Percentiles rank a stretch among this genome's conserved stretches.
Evolutionary conservation across 2,329 filamentous ascomycete genomes (phyloP).

Genomic region (Aspergillus fijiensis): DNA sequence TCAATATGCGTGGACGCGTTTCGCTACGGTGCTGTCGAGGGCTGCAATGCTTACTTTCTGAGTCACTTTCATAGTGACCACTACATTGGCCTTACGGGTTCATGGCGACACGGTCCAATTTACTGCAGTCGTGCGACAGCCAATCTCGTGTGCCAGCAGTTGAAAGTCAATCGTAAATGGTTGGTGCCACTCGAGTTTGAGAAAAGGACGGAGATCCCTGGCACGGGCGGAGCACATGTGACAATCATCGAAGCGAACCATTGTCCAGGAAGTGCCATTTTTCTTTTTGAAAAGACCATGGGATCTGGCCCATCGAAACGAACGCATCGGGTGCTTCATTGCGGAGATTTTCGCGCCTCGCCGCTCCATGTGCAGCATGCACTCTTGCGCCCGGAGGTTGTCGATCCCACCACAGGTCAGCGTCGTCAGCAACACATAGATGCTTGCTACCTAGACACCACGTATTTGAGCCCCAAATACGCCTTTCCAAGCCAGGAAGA

Average conservation of each 20-base stretch:
- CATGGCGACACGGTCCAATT: constrained; percentile 90
- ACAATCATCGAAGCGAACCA: constrained; percentile 98
- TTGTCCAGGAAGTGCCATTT: constrained; percentile 91
- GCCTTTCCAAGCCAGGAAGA: constrained; percentile 86
- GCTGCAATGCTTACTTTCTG: constrained; percentile 91
- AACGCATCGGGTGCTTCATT: constrained; percentile 82
- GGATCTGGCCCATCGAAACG: constrained; percentile 60
- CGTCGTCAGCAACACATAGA: constrained; percentile 82
- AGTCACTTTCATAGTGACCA: constrained; percentile 99
- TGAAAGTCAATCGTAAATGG: constrained; percentile 82
- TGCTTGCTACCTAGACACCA: constrained; percentile 94
- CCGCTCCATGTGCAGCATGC: constrained; percentile 80
- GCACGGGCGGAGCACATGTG: constrained; percentile 77
- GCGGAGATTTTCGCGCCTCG: constrained; percentile 92
- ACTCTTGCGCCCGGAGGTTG: constrained; percentile 70
- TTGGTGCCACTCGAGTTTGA: constrained; percentile 86
- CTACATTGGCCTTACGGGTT: constrained; percentile 85
- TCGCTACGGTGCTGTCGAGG: constrained; percentile 87
- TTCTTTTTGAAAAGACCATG: constrained; percentile 80
- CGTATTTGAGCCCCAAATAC: constrained; percentile 93
- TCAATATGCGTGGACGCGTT: constrained; percentile 95
- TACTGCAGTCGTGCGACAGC: constrained; percentile 93
- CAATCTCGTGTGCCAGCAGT: constrained; percentile 81
- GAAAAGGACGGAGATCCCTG: constrained; percentile 71
- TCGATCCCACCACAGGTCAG: constrained; percentile 70